Evolutionary conservation across 148 eudicot genomes (phyloP).

Genomic region (Vaccinium macrocarpon): DNA sequence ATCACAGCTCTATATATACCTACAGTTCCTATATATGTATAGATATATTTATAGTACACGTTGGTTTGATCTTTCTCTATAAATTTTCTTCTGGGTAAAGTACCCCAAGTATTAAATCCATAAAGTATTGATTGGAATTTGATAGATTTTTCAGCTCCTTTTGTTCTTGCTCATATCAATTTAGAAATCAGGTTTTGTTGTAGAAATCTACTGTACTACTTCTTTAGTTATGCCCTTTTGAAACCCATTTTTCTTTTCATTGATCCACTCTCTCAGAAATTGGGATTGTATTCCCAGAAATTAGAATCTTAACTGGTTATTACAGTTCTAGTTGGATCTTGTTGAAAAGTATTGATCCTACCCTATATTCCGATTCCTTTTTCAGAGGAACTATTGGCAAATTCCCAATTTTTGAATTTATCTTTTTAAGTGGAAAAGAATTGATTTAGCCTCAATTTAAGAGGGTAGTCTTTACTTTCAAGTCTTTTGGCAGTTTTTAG

Average conservation of each 20-base stretch:
- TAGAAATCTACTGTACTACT: not conserved
- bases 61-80: not conserved
- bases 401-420: not conserved
- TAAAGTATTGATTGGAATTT: not conserved
- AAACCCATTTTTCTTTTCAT: not conserved
- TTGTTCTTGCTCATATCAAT: not conserved
- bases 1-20: not conserved
- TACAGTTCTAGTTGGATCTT: constrained; percentile 1
- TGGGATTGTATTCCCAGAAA: not conserved
- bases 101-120: not conserved
- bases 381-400: constrained; percentile 4
- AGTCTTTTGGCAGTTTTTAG: constrained; percentile 6
- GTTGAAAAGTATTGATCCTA: constrained; percentile 11
- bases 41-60: not conserved
- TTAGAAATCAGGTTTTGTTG: not conserved
- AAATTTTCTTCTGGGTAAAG: not conserved
- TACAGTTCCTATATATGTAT: not conserved
- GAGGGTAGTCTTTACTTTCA: not conserved
- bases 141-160: not conserved
- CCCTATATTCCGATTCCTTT: not conserved
- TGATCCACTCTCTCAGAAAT: not conserved
- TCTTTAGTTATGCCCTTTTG: not conserved
- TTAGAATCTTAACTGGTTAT: constrained; percentile 13
- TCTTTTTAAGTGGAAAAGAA: not conserved
- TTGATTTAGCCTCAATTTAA: not conserved